Percentiles rank a stretch among this genome's conserved stretches.
Evolutionary conservation across 192 early-diverging fungal species (phyloP).

Genomic region (Rhizophagus sp.): DNA sequence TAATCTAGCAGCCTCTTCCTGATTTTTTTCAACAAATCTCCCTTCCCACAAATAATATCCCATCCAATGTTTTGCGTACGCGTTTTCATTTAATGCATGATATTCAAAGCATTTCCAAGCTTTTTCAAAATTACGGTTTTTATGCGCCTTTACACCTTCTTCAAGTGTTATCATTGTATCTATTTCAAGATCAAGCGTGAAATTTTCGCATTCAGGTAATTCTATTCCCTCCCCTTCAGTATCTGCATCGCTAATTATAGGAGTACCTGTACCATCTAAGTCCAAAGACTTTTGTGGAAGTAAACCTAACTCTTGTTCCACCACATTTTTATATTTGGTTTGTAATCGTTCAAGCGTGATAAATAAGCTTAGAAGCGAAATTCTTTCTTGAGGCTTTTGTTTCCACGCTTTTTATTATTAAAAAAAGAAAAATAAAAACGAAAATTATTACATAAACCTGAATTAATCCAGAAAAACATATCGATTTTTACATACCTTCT

Average conservation of each 20-base stretch:
- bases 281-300: neutral
- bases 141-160: slow-evolving; percentile 21
- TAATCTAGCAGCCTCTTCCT: neutral
- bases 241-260: neutral
- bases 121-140: neutral
- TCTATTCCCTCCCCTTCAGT: neutral
- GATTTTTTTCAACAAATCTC: neutral
- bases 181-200: neutral
- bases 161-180: neutral
- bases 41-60: slow-evolving; percentile 14
- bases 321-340: neutral
- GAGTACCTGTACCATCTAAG: neutral
- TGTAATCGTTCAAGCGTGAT: neutral
- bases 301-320: neutral
- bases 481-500: neutral
- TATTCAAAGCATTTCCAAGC: slow-evolving; percentile 19
- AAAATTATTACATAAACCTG: neutral
- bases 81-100: neutral
- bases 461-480: neutral
- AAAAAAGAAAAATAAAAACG: neutral
- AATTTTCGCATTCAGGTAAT: neutral
- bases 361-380: neutral
- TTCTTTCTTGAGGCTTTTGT: neutral
- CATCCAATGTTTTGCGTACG: slow-evolving; percentile 13
- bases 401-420: slow-evolving; percentile 11